phyloP scores from a whole-genome alignment of 2,329 filamentous ascomycete genomes.

The Orbilia oligospora region DNA sequence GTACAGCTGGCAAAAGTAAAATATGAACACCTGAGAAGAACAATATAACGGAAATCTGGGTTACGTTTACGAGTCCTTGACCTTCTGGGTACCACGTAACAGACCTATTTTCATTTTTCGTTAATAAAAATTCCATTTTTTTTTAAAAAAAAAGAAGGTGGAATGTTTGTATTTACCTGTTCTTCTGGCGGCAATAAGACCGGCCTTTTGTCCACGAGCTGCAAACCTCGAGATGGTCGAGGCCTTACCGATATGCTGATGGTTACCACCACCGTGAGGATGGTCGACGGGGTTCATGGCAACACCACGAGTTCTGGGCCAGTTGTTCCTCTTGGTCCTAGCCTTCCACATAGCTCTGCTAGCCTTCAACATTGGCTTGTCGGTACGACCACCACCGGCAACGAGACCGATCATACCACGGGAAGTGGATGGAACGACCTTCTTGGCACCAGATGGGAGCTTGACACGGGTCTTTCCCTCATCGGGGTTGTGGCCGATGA shows the following conservation, averaged over 20 bases:
- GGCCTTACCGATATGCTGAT: constrained; percentile 99
- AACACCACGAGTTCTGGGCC: constrained; percentile 99
- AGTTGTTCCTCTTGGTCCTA: constrained; percentile 99
- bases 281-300: constrained; percentile 99
- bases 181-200: constrained; percentile 97
- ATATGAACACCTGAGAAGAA: constrained; percentile 43
- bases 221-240: constrained; percentile 99
- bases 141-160: not conserved
- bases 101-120: constrained; percentile 71
- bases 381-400: constrained; percentile 98
- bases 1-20: constrained; percentile 33
- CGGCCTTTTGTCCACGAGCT: constrained; percentile 98
- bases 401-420: constrained; percentile 99
- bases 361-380: constrained; percentile 99
- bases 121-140: not conserved
- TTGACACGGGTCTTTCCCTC: constrained; percentile 99
- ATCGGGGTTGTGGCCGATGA: constrained; percentile 97
- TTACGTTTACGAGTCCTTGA: constrained; percentile 81
- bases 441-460: constrained; percentile 95
- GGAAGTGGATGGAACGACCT: constrained; percentile 91
- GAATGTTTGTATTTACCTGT: constrained; percentile 74
- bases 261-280: constrained; percentile 99
- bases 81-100: constrained; percentile 99
- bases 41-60: constrained; percentile 27
- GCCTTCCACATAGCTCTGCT: constrained; percentile 99